These are phyloP conservation scores for Alternaria conjuncta DNA, from an alignment of 2,329 filamentous ascomycete species.

Conservation along the genomic window DNA sequence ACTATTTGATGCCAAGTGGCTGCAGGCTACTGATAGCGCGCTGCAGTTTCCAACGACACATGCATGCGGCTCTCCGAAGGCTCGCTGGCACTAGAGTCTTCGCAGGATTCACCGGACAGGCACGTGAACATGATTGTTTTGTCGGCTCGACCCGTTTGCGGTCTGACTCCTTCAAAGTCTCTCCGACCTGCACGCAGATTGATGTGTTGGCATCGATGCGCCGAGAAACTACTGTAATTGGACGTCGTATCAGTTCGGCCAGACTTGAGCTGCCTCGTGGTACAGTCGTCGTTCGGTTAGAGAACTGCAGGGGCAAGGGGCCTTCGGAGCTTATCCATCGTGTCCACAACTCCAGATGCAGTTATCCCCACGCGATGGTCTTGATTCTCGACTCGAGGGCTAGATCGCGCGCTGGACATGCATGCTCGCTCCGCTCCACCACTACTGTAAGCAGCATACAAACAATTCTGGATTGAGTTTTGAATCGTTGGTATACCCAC, in stretches of 20 bases:
- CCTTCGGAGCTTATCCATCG: conserved; percentile 1
- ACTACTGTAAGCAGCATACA: background rate
- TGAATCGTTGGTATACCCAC: background rate
- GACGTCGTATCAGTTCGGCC: conserved; percentile 1
- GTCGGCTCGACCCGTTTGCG: background rate
- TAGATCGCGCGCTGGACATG: background rate
- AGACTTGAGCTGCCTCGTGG: conserved; percentile 3
- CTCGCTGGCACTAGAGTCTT: background rate
- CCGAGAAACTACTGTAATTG: background rate
- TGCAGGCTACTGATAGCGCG: conserved; percentile 25
- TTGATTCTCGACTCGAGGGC: background rate
- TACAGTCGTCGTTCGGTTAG: conserved; percentile 9
- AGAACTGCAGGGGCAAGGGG: conserved; percentile 4
- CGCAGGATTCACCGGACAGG: background rate
- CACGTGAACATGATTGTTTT: conserved; percentile 13
- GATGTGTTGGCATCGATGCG: background rate
- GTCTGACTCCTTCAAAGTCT: background rate
- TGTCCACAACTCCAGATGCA: background rate
- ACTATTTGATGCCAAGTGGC: conserved; percentile 26
- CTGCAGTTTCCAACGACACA: conserved; percentile 23
- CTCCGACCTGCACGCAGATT: background rate
- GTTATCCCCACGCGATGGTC: conserved; percentile 4
- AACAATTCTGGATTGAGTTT: background rate
- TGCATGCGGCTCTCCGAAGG: conserved; percentile 13
- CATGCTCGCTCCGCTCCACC: background rate